Conservation (phyloP, 257 asterid genomes). For the Solanum clarkiae region DNA sequence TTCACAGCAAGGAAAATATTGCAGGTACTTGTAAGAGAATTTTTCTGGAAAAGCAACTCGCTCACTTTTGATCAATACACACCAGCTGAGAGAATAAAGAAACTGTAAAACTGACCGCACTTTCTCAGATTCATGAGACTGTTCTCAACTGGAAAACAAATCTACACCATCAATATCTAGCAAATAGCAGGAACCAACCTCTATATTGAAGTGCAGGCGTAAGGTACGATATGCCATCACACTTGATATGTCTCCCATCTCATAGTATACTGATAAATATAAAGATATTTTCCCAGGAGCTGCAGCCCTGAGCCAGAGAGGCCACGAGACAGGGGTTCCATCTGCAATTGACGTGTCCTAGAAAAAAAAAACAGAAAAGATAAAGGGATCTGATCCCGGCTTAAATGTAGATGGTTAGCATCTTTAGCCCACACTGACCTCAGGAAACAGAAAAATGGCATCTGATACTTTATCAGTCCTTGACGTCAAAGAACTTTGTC, state of each 20-base stretch:
- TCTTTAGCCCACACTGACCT: slow-evolving; percentile 37
- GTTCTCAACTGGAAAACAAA: not conserved
- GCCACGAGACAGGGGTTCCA: slow-evolving; percentile 61
- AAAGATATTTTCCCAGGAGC: slow-evolving; percentile 66
- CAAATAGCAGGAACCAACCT: slow-evolving; percentile 35
- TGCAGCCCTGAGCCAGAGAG: slow-evolving; percentile 97
- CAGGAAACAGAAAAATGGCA: slow-evolving; percentile 49
- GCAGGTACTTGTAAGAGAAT: slow-evolving; percentile 2
- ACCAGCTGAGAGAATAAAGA: not conserved
- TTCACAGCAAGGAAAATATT: not conserved
- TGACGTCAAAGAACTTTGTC: slow-evolving; percentile 17
- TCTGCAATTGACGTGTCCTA: slow-evolving; percentile 42
- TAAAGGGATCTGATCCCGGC: not conserved
- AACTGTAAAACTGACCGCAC: not conserved
- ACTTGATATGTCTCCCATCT: slow-evolving; percentile 58
- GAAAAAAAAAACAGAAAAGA: slow-evolving; percentile 11
- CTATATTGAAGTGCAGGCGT: slow-evolving; percentile 68
- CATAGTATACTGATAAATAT: slow-evolving; percentile 61
- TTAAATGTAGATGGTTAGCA: slow-evolving; percentile 2
- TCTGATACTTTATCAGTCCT: slow-evolving; percentile 21
- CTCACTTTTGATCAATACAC: not conserved
- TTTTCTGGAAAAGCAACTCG: not conserved
- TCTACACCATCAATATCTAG: not conserved
- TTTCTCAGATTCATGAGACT: not conserved
- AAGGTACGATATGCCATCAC: slow-evolving; percentile 66